Conservation (phyloP, 176 grass and related monocot species). For the Aechmea fasciata region DNA sequence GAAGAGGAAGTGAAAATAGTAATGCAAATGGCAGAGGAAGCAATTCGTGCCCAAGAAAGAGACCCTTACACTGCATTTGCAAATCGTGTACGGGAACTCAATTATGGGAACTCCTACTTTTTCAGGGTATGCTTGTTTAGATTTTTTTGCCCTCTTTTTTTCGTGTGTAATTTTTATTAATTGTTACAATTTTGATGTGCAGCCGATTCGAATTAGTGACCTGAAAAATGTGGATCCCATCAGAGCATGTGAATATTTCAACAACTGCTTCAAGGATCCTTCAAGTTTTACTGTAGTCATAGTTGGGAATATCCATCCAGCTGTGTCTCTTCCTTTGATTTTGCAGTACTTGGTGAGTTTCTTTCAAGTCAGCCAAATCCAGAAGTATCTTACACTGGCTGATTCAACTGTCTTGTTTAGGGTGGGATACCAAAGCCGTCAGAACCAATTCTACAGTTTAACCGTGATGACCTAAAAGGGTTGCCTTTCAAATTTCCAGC, state of each 20-base stretch:
- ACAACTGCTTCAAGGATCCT: slow-evolving; percentile 78
- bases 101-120: slow-evolving; percentile 95
- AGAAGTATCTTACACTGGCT: slow-evolving; percentile 20
- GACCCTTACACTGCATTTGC: slow-evolving; percentile 98
- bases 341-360: slow-evolving; percentile 82
- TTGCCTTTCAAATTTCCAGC: slow-evolving; percentile 93
- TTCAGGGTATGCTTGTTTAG: slow-evolving; percentile 57
- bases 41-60: slow-evolving; percentile 97
- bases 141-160: background rate
- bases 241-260: slow-evolving; percentile 93
- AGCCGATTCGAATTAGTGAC: slow-evolving; percentile 96
- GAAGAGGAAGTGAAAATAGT: slow-evolving; percentile 99
- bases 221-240: slow-evolving; percentile 94
- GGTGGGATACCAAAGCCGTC: slow-evolving; percentile 79
- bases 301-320: slow-evolving; percentile 83
- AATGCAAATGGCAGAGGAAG: slow-evolving; percentile 99
- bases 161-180: background rate
- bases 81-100: slow-evolving; percentile 88
- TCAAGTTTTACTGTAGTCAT: slow-evolving; percentile 86
- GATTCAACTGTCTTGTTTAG: slow-evolving; percentile 33
- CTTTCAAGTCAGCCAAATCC: background rate
- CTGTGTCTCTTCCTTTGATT: slow-evolving; percentile 68
- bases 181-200: slow-evolving; percentile 20
- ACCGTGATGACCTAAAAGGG: slow-evolving; percentile 91
- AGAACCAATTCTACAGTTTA: slow-evolving; percentile 58